phyloP scores from a whole-genome alignment of 1,284 basidiomycete genomes.

The Phellinidium pouzarii region DNA sequence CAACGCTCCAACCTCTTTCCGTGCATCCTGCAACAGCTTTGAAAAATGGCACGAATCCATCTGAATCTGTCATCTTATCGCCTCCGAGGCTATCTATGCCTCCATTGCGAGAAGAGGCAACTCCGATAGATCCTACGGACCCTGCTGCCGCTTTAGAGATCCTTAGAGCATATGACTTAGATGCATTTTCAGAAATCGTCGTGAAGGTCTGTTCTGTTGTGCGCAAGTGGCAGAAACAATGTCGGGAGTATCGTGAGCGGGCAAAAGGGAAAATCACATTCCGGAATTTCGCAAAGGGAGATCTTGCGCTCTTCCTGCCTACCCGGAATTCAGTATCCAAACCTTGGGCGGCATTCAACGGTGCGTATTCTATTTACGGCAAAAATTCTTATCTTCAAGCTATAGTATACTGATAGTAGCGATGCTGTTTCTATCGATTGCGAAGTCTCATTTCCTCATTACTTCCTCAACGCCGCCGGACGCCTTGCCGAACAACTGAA shows the following conservation, averaged over 20 bases:
- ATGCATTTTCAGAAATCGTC: slow-evolving; percentile 77
- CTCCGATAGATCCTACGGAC: slow-evolving; percentile 68
- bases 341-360: slow-evolving; percentile 40
- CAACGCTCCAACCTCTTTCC: slow-evolving; percentile 52
- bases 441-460: slow-evolving; percentile 90
- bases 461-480: slow-evolving; percentile 86
- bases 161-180: slow-evolving; percentile 72
- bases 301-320: slow-evolving; percentile 91
- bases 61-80: slow-evolving; percentile 42
- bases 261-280: slow-evolving; percentile 93
- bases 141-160: slow-evolving; percentile 60
- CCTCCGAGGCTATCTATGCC: slow-evolving; percentile 39
- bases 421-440: background rate
- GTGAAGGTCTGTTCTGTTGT: slow-evolving; percentile 78
- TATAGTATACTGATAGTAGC: background rate
- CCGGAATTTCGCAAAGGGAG: slow-evolving; percentile 87
- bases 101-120: slow-evolving; percentile 54
- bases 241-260: slow-evolving; percentile 87
- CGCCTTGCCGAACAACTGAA: slow-evolving; percentile 81
- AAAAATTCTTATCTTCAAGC: background rate
- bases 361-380: background rate
- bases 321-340: slow-evolving; percentile 89
- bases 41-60: slow-evolving; percentile 30
- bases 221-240: slow-evolving; percentile 94
- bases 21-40: slow-evolving; percentile 46